A percentile compares a stretch with the other conserved stretches of the same genome.
phyloP scores from a whole-genome alignment of 805 yeast species.

The Gaillardinia entomophila region DNA sequence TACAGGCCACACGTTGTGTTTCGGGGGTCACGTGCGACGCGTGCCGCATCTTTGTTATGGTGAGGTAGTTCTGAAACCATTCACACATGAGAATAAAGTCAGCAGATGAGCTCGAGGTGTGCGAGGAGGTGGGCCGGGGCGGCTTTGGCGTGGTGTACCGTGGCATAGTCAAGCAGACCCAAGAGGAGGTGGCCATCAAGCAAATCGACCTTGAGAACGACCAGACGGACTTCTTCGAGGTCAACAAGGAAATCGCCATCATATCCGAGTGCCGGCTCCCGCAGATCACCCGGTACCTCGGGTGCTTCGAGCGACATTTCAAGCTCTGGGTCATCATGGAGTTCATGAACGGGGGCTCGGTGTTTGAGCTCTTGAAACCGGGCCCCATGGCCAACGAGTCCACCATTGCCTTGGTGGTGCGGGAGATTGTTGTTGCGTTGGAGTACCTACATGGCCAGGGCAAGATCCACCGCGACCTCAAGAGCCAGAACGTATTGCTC shows the following conservation, averaged over 20 bases:
- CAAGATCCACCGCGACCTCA: constrained; percentile 62
- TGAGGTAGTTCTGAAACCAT: too few relatives aligned
- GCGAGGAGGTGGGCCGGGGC: constrained; percentile 64
- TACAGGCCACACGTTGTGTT: too few relatives aligned
- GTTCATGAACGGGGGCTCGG: constrained; percentile 71
- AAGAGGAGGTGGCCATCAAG: constrained; percentile 49
- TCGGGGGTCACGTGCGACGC: too few relatives aligned
- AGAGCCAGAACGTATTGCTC: constrained; percentile 36
- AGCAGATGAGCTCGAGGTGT: constrained; percentile 36
- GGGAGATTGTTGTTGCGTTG: constrained; percentile 55
- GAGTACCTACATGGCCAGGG: constrained; percentile 64
- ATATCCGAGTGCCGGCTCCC: constrained; percentile 59
- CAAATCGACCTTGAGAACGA: constrained; percentile 72
- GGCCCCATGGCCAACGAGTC: constrained; percentile 53
- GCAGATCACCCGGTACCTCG: constrained; percentile 63
- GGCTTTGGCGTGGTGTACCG: constrained; percentile 74
- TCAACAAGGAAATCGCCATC: constrained; percentile 66
- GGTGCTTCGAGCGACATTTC: constrained; percentile 64
- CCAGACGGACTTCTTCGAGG: constrained; percentile 56
- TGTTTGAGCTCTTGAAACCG: constrained; percentile 56
- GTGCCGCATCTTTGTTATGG: too few relatives aligned
- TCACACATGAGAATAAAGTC: constrained; percentile 13
- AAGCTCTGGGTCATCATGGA: constrained; percentile 82
- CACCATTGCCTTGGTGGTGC: constrained; percentile 45
- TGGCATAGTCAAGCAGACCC: constrained; percentile 44